Evolutionary conservation across 1,284 basidiomycete species (phyloP), one percentile per base, ranked within the genome.

Genomic region (Cryptococcus sp.): DNA sequence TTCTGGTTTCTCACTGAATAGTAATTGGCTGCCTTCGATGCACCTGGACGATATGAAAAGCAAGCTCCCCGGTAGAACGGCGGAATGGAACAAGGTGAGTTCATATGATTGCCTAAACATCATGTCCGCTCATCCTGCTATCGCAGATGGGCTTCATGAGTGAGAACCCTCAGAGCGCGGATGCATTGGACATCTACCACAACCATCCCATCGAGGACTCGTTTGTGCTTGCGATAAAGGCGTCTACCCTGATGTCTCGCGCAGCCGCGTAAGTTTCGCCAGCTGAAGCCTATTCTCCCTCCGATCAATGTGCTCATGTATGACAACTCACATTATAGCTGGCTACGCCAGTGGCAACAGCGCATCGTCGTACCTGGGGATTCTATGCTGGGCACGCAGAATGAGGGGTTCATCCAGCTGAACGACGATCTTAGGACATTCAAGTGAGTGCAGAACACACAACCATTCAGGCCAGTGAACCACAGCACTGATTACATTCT

Each of bases 171-270:
- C 75, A 77, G 50, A 59, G 62, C 8, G 67, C 70, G 8, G 59
- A 68, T 6, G 61, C 67, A 19, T 54, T 51, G 2, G 65, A 71
- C 44, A 23, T 75, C 6, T 63, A 5, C 15, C 45, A 27, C 39
- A 69, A 67, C 23, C 75, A 77, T 53, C 75, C 75, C 1, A 57
- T 76, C 1, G 54, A 57, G 4, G 74, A 76, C 49, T 58, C 71
- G 0, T 75, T 73, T 53, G 66, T 74, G 1, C 60, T 77, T 15
- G 66, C 64, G 5, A 46, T 69, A 51, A 77, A 77, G 61, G 67
- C 68, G 2, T 55, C 62, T 3, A 60, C 71, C 20, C 57, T 75
- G 7, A 54, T 71, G 25, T 60, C 65, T 16, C 52, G 60, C 23
- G 63, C 64, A 0, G 59, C 65, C 5, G 16, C 51, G 53, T 64